phyloP scores from a whole-genome alignment of 228 moss, liverwort and hornwort species.

The Sphagnum magellanicum region DNA sequence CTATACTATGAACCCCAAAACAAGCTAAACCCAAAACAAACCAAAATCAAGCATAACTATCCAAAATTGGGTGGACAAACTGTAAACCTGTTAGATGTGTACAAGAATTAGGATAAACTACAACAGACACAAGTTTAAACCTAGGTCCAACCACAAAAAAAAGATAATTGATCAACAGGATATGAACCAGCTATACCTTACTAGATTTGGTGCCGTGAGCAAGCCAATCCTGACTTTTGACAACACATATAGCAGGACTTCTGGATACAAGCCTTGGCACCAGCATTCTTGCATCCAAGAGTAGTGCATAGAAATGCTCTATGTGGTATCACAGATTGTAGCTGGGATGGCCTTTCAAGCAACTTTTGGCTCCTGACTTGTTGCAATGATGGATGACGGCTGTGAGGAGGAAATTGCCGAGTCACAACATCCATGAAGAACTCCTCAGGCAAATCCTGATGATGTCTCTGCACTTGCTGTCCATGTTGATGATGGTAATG shows the following conservation, averaged over 20 bases:
- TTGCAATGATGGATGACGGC: background rate
- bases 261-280: background rate
- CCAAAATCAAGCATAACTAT: too few species aligned
- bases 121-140: too few species aligned
- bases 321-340: background rate
- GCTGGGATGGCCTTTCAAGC: background rate
- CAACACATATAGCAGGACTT: constrained; percentile 3
- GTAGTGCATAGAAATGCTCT: background rate
- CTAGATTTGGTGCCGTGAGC: background rate
- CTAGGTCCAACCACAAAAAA: too few species aligned
- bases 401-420: background rate
- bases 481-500: background rate
- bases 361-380: background rate
- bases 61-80: too few species aligned
- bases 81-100: too few species aligned
- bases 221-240: background rate
- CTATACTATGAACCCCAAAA: too few species aligned
- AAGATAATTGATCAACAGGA: too few species aligned
- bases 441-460: background rate
- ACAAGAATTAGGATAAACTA: too few species aligned
- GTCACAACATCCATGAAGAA: background rate
- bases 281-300: background rate
- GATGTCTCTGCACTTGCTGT: background rate
- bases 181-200: too few species aligned
- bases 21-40: too few species aligned